Evolutionary conservation across 106 monocot genomes (phyloP).

Genomic region (Triglochin maritima): DNA sequence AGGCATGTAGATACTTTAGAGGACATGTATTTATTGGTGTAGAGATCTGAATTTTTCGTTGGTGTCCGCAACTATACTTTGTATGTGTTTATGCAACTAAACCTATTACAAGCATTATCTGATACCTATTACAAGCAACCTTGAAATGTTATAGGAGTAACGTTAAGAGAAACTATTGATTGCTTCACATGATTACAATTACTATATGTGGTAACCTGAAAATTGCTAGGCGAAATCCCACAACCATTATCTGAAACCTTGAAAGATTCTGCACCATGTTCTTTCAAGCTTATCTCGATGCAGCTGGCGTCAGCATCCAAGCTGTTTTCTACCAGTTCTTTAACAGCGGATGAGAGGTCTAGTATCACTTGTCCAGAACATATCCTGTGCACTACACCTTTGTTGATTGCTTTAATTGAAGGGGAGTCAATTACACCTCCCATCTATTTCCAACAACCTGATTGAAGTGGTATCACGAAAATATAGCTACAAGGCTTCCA

Average conservation of each 20-base stretch:
- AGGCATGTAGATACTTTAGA: no score
- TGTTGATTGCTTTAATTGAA: slow-evolving; percentile 64
- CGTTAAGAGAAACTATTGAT: no score
- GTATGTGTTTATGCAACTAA: no score
- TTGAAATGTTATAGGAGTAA: no score
- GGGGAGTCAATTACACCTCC: slow-evolving; percentile 24
- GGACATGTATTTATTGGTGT: no score
- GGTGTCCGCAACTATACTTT: no score
- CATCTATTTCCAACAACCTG: slow-evolving; percentile 26
- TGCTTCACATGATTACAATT: no score
- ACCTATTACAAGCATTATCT: no score
- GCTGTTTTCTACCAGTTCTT: slow-evolving; percentile 95
- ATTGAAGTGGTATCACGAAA: no score
- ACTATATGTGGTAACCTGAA: slow-evolving; percentile 49
- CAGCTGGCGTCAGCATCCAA: slow-evolving; percentile 80
- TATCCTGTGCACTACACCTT: slow-evolving; percentile 66
- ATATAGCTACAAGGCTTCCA: no score
- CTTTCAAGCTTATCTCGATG: slow-evolving; percentile 76
- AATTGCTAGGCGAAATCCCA: slow-evolving; percentile 81
- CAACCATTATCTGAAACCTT: slow-evolving; percentile 91
- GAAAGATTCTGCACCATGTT: slow-evolving; percentile 68
- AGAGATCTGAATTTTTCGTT: no score
- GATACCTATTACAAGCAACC: no score
- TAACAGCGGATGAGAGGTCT: slow-evolving; percentile 88
- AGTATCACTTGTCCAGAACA: slow-evolving; percentile 98